Percentiles rank a stretch among this genome's conserved stretches.
These are phyloP conservation scores for Meyerozyma sp. DNA, from an alignment of 1,139 yeast species.

Conservation along the genomic window DNA sequence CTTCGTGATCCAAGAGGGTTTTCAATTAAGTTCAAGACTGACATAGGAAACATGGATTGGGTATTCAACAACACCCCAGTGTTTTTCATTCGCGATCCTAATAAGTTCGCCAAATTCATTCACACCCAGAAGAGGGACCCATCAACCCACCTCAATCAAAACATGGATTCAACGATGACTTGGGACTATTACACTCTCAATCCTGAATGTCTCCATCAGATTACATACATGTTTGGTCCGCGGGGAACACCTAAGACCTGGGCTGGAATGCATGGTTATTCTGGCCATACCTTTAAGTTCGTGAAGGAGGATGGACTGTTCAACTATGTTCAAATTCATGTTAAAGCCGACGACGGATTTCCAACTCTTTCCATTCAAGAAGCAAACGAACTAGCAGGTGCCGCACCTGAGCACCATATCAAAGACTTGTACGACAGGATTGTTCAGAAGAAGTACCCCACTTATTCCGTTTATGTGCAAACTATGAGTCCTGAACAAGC, in stretches of 20 bases:
- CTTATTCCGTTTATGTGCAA: constrained; percentile 64
- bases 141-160: constrained; percentile 61
- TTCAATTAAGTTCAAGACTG: constrained; percentile 52
- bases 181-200: constrained; percentile 64
- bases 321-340: constrained; percentile 62
- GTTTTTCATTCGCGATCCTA: constrained; percentile 56
- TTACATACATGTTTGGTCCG: constrained; percentile 56
- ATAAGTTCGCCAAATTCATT: constrained; percentile 53
- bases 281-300: constrained; percentile 72
- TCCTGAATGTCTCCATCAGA: constrained; percentile 64
- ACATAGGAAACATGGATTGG: constrained; percentile 57
- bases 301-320: constrained; percentile 61
- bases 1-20: constrained; percentile 60
- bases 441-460: constrained; percentile 53
- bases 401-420: constrained; percentile 61
- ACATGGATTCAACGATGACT: constrained; percentile 58
- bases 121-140: constrained; percentile 74
- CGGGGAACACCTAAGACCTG: constrained; percentile 66
- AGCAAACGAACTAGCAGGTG: constrained; percentile 53
- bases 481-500: constrained; percentile 67
- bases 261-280: constrained; percentile 66
- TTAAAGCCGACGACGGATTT: constrained; percentile 56
- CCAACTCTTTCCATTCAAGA: constrained; percentile 51
- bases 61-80: constrained; percentile 59
- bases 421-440: constrained; percentile 60